Conservation (phyloP, 148 eudicot species). For the Heliamphora exappendiculata region DNA sequence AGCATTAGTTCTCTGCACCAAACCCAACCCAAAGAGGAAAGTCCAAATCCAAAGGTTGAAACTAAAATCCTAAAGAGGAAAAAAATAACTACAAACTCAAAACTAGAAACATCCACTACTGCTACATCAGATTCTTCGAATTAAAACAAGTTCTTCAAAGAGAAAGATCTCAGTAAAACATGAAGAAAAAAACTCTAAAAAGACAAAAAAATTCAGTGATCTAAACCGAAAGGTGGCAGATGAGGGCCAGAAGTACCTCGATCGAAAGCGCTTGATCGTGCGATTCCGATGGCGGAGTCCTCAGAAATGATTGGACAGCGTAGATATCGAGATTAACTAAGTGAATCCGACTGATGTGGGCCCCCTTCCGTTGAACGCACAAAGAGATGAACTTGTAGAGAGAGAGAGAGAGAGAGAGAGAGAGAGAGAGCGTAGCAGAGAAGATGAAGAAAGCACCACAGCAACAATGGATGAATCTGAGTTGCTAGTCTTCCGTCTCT, state of each 20-base stretch:
- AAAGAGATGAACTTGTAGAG: neutral
- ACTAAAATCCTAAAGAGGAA: neutral
- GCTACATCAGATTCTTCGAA: neutral
- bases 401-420: conserved; percentile 10
- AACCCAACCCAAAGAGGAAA: neutral
- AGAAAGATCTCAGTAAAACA: neutral
- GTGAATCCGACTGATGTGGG: neutral
- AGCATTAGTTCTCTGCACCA: neutral
- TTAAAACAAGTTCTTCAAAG: neutral
- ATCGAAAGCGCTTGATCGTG: conserved; percentile 13
- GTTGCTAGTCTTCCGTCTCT: conserved; percentile 10
- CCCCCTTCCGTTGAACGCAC: neutral
- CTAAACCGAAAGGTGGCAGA: neutral
- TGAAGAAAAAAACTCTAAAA: neutral
- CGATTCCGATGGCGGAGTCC: conserved; percentile 5
- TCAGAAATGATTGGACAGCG: neutral
- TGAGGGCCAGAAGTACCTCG: conserved; percentile 11
- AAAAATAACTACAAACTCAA: neutral
- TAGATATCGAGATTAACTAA: conserved; percentile 5
- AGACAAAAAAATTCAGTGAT: neutral
- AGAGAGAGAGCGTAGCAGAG: conserved; percentile 14
- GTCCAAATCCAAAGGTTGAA: neutral
- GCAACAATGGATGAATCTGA: conserved; percentile 4
- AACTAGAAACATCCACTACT: neutral
- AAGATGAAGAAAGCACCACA: neutral